These are phyloP conservation scores for Paecilomyces formosus DNA, from an alignment of 2,329 filamentous ascomycete genomes.

Conservation along the genomic window DNA sequence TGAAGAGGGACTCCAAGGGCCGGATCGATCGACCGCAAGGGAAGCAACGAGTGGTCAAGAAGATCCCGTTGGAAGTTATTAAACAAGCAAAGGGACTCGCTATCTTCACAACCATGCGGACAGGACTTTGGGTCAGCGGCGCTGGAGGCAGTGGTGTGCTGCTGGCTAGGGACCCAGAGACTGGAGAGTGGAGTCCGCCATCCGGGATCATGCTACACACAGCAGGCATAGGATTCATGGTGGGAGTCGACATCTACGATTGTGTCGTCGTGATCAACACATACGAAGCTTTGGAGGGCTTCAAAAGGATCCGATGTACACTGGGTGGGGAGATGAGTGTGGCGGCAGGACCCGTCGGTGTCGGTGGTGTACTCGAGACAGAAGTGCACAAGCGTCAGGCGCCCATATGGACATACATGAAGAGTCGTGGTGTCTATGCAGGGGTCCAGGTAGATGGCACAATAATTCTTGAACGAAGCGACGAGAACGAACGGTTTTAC, in stretches of 20 bases:
- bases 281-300: slow-evolving; percentile 72
- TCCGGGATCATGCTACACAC: slow-evolving; percentile 89
- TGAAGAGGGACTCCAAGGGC: slow-evolving; percentile 33
- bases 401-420: slow-evolving; percentile 79
- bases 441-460: slow-evolving; percentile 83
- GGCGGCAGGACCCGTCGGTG: slow-evolving; percentile 67
- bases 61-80: slow-evolving; percentile 80
- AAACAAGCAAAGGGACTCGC: slow-evolving; percentile 83
- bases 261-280: slow-evolving; percentile 91
- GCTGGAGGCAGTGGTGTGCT: slow-evolving; percentile 85
- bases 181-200: slow-evolving; percentile 85
- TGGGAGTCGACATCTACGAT: slow-evolving; percentile 92
- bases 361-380: slow-evolving; percentile 65
- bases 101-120: slow-evolving; percentile 93
- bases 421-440: slow-evolving; percentile 81
- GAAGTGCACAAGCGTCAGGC: slow-evolving; percentile 61
- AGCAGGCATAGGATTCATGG: slow-evolving; percentile 77
- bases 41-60: slow-evolving; percentile 63
- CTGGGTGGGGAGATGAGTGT: slow-evolving; percentile 75
- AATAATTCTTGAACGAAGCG: slow-evolving; percentile 74
- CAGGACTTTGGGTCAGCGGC: slow-evolving; percentile 83
- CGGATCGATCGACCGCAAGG: slow-evolving; percentile 48
- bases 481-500: slow-evolving; percentile 84
- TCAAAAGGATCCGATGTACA: slow-evolving; percentile 70
- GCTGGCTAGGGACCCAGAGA: slow-evolving; percentile 67